Evolutionary conservation across 164 flowering plant genomes (phyloP), one percentile per base, ranked within the genome.

Genomic region (Magnolia sinica): DNA sequence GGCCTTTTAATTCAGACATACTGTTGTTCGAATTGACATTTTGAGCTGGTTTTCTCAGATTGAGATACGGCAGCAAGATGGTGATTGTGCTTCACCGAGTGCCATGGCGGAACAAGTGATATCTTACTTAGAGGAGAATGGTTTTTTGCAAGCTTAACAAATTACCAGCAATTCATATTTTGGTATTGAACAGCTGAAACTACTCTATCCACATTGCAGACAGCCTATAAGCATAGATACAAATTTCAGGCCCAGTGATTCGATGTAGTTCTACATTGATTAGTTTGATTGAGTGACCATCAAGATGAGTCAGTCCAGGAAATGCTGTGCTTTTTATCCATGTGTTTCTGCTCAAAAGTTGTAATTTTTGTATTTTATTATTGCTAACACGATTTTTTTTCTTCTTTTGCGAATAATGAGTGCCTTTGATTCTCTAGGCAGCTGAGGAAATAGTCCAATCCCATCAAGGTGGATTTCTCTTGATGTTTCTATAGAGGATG

Each of bases 41-140:
- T 29, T 11, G 11, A 18, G 13, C 58, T 27, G 74, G 23, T 64
- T 68, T 70, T 79, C 68, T 70, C 92, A 92, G 95, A 86, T 92
- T 73, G 87, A 81, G 74, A 74, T 93, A 66, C 69, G 70, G 50
- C 88, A 84, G 50, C 75, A 81, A 45, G 85, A 66, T 50, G 90
- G 82, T 29, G 66, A 16, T 0, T 85, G 89, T 78, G 73, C 83
- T 61, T 81, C 93, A 20, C 96, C 98, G 4, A 3, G 55, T 74
- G 87, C 83, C 37, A 87, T 89, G 93, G 95, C 95, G 7, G 88
- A 83, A 74, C 77, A 81, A 73, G 95, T 89, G 79, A 80, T 94
- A 51, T 78, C 88, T 20, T 93, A 86, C 87, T 82, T 95, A 87
- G 92, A 91, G 68, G 87, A 82, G 68, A 89, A 91, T 29, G 93